Base-by-base conservation (phyloP, 2,329 filamentous ascomycete genomes). In the Polytolypa hystricis region DNA sequence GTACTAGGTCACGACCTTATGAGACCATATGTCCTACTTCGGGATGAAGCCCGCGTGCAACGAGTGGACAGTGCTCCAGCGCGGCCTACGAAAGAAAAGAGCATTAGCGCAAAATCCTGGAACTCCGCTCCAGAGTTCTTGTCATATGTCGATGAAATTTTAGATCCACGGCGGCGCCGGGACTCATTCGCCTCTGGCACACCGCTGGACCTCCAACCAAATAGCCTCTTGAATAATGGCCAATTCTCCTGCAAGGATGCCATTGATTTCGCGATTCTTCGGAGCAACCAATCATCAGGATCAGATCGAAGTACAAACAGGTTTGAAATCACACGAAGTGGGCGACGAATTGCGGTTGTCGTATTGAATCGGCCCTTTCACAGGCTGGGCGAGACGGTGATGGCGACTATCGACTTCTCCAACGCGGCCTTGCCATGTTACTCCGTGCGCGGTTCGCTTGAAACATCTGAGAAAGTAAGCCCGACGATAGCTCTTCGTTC, bases 1-100 rank as follows among this genome's bases (percentile, higher is more conserved):
- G 81, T 93, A 21, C 71, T 95, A 10, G 85, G 86, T 1, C 89
- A 98, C 57, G 89, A 98, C 57, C 67, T 98, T 10, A 93, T 95
- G 81, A 81, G 78, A 26, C 91, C 91, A 0, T 94, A 96, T 53
- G 83, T 96, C 19, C 69, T 96, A 36, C 70, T 96, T 30, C 79
- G 79, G 38, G 89, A 96, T 51, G 75, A 84, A 56, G 89, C 91
- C 2, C 71, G 73, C 37, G 74, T 82, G 19, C 71, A 70, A 45
- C 67, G 65, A 29, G 48, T 74, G 30, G 67, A 68, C 23, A 48
- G 47, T 10, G 46, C 37, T 33, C 46, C 44, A 14, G 51, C 39
- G 58, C 65, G 38, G 45, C 55, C 28, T 55, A 46, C 41, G 38
- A 75, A 50, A 42, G 55, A 49, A 32, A 62, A 56, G 36, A 61